Conservation (phyloP, 495 filamentous ascomycete species). For the Penicillium canariense region DNA sequence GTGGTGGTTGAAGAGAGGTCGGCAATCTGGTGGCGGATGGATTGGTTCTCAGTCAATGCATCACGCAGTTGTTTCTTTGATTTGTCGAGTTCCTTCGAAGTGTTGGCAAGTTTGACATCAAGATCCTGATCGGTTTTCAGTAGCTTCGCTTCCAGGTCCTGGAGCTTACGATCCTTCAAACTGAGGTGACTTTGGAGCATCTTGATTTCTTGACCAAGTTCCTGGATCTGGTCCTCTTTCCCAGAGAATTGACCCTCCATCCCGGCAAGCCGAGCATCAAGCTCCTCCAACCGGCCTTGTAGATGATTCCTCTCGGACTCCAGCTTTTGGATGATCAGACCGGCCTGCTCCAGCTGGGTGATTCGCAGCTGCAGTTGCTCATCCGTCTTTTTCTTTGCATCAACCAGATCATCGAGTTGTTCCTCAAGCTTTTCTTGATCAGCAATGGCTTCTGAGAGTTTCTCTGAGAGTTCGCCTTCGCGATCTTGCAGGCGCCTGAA, state of each 20-base stretch:
- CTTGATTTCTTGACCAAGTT: constrained; percentile 75
- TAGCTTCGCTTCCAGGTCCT: constrained; percentile 82
- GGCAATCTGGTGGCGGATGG: constrained; percentile 79
- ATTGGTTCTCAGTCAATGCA: constrained; percentile 74
- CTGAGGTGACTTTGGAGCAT: constrained; percentile 89
- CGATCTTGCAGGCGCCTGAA: constrained; percentile 90
- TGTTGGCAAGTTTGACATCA: constrained; percentile 79
- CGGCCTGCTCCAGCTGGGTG: constrained; percentile 86
- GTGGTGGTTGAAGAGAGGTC: constrained; percentile 91
- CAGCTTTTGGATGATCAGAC: constrained; percentile 75
- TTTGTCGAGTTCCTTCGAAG: constrained; percentile 76
- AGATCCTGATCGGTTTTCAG: constrained; percentile 85
- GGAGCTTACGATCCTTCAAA: constrained; percentile 85
- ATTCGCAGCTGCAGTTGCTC: constrained; percentile 77
- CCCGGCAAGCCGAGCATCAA: constrained; percentile 66
- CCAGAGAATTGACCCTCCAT: constrained; percentile 64
- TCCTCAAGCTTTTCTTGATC: constrained; percentile 94
- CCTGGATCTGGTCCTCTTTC: constrained; percentile 68
- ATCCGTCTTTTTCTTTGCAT: constrained; percentile 86
- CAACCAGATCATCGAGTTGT: constrained; percentile 84
- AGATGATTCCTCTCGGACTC: constrained; percentile 82
- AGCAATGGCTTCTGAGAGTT: constrained; percentile 86
- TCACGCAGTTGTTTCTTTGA: constrained; percentile 70
- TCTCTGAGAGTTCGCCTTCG: constrained; percentile 86
- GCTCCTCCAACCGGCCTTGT: constrained; percentile 58